These are phyloP conservation scores for Phyllosticta citrichinensis DNA, from an alignment of 2,329 filamentous ascomycete genomes.

Conservation along the genomic window DNA sequence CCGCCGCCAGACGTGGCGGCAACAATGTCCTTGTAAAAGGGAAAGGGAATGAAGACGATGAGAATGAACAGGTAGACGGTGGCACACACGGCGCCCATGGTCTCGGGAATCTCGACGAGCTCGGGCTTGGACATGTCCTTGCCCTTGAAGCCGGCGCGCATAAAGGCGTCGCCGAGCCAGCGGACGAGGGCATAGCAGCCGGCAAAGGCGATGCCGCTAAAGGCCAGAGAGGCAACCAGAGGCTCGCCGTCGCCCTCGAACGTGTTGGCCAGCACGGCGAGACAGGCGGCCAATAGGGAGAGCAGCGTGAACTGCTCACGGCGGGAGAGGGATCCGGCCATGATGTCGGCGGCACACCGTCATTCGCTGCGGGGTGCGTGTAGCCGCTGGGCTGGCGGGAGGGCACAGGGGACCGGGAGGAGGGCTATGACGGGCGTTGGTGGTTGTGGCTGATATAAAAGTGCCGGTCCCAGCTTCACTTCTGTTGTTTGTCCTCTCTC, in stretches of 20 bases:
- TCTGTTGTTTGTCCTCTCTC: neutral
- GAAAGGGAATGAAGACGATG: constrained; percentile 90
- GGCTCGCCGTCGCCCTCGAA: constrained; percentile 81
- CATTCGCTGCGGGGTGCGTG: neutral
- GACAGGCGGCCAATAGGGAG: constrained; percentile 56
- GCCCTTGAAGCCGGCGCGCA: constrained; percentile 79
- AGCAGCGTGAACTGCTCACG: constrained; percentile 49
- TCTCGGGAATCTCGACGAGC: constrained; percentile 76
- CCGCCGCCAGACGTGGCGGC: constrained; percentile 88
- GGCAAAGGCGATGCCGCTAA: constrained; percentile 75
- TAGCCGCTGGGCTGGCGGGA: neutral
- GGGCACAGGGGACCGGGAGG: neutral
- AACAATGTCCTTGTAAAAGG: constrained; percentile 97
- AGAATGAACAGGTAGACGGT: constrained; percentile 83
- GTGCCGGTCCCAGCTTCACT: neutral
- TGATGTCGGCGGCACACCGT: constrained; percentile 9
- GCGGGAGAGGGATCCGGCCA: constrained; percentile 34
- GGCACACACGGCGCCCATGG: constrained; percentile 89
- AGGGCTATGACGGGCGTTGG: neutral
- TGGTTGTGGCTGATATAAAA: neutral
- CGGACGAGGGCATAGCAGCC: constrained; percentile 76
- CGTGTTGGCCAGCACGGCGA: constrained; percentile 68
- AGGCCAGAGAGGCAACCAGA: constrained; percentile 75
- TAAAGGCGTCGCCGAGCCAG: constrained; percentile 87
- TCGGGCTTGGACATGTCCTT: constrained; percentile 75